Base-by-base conservation (phyloP, 2,329 filamentous ascomycete genomes). In the Lachnellula cervina region DNA sequence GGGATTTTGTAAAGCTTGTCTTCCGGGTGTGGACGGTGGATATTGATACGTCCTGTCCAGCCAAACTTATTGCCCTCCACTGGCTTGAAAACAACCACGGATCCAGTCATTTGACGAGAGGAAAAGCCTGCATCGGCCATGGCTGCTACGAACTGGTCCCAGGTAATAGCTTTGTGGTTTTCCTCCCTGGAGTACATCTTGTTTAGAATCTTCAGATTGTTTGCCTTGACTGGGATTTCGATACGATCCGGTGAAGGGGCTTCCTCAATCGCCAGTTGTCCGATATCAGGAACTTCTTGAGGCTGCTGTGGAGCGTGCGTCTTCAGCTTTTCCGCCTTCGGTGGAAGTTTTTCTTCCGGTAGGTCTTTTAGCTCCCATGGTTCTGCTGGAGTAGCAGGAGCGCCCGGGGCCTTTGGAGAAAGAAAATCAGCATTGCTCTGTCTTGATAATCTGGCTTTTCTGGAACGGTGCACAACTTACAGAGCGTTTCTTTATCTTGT, bases 81-180 rank as follows among this genome's bases (percentile, higher is more conserved):
- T 21, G 16, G 16, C 37, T 25, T 40, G 28, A 51, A 51, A 8
- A 28, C 38, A 28, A 51, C 49, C 8, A 16, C 49, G 3, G 35
- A 44, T 25, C 49, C 49, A 5, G 35, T 25, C 6, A 11, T 25
- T 14, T 51, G 37, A n/a, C 19, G 23, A 7, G 49, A 19, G 7
- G 38, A 28, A 25, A 51, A 51, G 11, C 49, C 49, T n/a, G 23
- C 21, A 23, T 51, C 49, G 8, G n/a, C 13, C 49, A 51, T 51
- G 16, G 49, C 49, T 7, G 16, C n/a, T 16, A 51, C 34, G 35
- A 51, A 51, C 5, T 28, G 8, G 35, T n/a, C 19, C 49, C 49
- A 51, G 4, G 17, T 5, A 11, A 43, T n/a, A 11, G 40, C 16
- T 17, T 14, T 21, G 16, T 11, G 16, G 40, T 11, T 17, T 11